Base-by-base conservation (phyloP, 2,329 filamentous ascomycete genomes). In the Bisporella sp. region DNA sequence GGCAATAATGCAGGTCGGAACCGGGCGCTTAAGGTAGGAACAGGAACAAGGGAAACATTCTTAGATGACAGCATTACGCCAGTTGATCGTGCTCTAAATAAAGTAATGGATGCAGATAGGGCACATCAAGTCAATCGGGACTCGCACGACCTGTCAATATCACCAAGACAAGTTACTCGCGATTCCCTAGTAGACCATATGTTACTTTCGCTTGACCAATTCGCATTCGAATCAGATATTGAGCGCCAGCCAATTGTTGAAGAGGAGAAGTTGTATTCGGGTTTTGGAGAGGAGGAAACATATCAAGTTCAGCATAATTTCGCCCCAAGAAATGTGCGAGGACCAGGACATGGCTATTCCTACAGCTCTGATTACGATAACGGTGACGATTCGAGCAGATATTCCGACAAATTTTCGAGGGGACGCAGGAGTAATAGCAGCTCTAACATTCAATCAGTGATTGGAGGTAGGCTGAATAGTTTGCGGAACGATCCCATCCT, bases 171-270 rank as follows among this genome's bases (percentile, higher is more conserved):
- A 65, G 82, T 88, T 56, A 89, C 87, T 40, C 83, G 92, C 59
- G 89, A 95, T 64, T 96, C 91, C 35, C 83, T 99, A 59, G 89
- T 99, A 53, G 87, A 93, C 69, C 95, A 96, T 68, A 93, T 99
- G 85, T 82, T 97, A 54, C 76, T 93, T 57, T 96, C 91, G 40
- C 83, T 99, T 57, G 92, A 96, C 69, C 87, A 92, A 68, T 82
- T 92, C 64, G 84, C 81, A 40, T 75, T 79, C 59, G 74, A 68
- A 42, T 73, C 77, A 39, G 59, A 60, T 6, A 54, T 49, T 11
- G 57, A 56, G 12, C 57, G 58, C 33, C 57, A 60, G 42, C 56
- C 57, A 9, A 60, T 55, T 2, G 52, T 58, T 1, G 59, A 64
- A 11, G 62, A 65, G 46, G 57, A 61, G 46, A 54, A 54, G 30